Conservation (phyloP, 441 rosid genomes). For the Bocquillonia castaneifolia region DNA sequence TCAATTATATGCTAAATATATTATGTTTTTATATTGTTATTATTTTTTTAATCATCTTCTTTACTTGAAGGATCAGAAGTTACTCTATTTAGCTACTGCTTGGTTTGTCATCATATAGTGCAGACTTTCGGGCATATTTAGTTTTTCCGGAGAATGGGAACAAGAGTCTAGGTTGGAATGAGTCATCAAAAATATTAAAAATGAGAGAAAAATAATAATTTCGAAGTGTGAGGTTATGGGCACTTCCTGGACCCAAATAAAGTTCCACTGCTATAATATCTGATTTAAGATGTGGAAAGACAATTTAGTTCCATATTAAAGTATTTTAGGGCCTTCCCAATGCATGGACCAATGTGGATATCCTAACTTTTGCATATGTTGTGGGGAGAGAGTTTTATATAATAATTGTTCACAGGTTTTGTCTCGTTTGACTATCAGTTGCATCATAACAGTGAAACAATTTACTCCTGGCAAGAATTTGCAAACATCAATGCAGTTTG, state of each 20-base stretch:
- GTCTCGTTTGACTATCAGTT: slow-evolving; percentile 48
- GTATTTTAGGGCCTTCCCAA: background rate
- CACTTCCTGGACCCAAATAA: slow-evolving; percentile 6
- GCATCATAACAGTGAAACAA: slow-evolving; percentile 43
- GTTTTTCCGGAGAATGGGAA: background rate
- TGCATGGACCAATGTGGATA: slow-evolving; percentile 8
- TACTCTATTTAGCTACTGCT: background rate
- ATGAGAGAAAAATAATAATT: background rate
- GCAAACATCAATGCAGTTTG: slow-evolving; percentile 79
- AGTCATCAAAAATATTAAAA: background rate
- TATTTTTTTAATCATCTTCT: background rate
- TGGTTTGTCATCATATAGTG: background rate
- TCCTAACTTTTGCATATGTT: slow-evolving; percentile 4
- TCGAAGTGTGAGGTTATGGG: background rate
- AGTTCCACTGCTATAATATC: background rate
- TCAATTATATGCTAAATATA: background rate
- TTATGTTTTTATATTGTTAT: too few relatives aligned
- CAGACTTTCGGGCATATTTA: background rate
- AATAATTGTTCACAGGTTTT: slow-evolving; percentile 27
- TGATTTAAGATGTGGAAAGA: background rate
- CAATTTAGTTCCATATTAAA: background rate
- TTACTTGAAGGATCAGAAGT: background rate
- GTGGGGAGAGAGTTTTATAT: slow-evolving; percentile 11
- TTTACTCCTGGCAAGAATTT: slow-evolving; percentile 38
- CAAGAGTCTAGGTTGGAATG: background rate